Base-by-base conservation (phyloP, 805 yeast species). In the Starmerella geochares region DNA sequence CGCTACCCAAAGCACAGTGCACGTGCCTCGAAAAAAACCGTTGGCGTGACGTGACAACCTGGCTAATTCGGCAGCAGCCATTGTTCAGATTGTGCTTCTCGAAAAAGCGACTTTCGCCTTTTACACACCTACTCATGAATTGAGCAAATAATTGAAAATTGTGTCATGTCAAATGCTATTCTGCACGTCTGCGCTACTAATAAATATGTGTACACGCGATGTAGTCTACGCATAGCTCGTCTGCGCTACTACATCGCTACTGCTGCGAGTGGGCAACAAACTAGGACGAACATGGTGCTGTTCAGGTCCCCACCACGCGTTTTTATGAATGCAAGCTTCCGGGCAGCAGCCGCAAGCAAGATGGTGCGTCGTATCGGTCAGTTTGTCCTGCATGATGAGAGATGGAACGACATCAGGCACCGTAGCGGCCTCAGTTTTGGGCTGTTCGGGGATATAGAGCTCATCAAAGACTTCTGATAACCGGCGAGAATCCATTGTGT, bases 361-460 rank as follows among this genome's bases (percentile, higher is more conserved):
- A 32, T 70, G 71, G 50, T 69, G 72, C 2, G 71, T 65, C 23
- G 72, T 66, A 61, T 77, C 81, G 13, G 79, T 75, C 56, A 72
- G 73, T 48, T 66, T 65, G 62, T 77, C 81, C 61, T 75, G 79
- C 64, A 77, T 76, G 47, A 77, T 75, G 48, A 77, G 65, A 47
- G 80, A 74, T 3, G 81, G 81, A 51, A 75, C 81, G 60, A 75
- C 75, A 32, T 63, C 61, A 17, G 81, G 80, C 9, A 76, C 69
- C 27, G 50, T 44, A 24, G 59, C 58, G 11, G 60, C 52, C 17
- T 40, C 27, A 16, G 41, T 49, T 41, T 49, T 45, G 21, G 62
- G 60, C 13, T 54, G 37, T 7, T 71, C 66, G 3, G 81, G 81
- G 50, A 77, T 73, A 59, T 76, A 77, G 27, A 71, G 66, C 61